Base-by-base conservation (phyloP, 257 asterid species). In the Penstemon barbatus region DNA sequence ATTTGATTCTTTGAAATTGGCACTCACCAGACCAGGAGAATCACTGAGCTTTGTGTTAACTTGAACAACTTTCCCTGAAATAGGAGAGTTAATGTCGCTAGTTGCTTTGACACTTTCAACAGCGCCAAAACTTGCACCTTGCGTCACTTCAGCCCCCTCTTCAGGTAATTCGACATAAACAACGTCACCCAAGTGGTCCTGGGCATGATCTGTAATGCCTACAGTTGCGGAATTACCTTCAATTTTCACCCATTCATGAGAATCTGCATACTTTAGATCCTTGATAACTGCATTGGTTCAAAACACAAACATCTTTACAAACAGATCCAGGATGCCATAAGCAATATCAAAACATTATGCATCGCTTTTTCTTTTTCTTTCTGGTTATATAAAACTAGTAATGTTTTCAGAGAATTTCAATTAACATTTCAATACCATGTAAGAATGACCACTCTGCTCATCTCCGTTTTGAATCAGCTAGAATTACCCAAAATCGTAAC, bases 71-170 rank as follows among this genome's bases (percentile, higher is more conserved):
- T 84, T 89, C 65, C 97, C 99, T 0, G 99, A 88, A 78, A 93
- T 71, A 8, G 99, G 99, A 69, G 99, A 90, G 84, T 93, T 80
- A 48, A 90, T 76, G 81, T 93, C 96, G 60, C 97, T 93, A 10
- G 97, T 84, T 8, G 99, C 99, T 75, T 90, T 93, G 61, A 90
- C 99, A 74, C 99, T 93, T 80, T 93, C 99, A 53, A 93, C 97
- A 57, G 99, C 96, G 61, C 97, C 99, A 72, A 93, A 93, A 73
- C 90, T 61, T 18, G n/a, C 83, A 60, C 96, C 96, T 78, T 90
- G 94, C 57, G 68, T 79, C 12, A 93, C 99, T 19, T 74, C 73
- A 64, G 75, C 37, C 51, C 97, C 96, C 66, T 80, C 84, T 6
- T 93, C 97, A 4, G 99, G 99, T 62, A 93, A 78, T 57, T 89